phyloP scores from a whole-genome alignment of 1,139 yeast species.

The Debaryomyces robertsiae region DNA sequence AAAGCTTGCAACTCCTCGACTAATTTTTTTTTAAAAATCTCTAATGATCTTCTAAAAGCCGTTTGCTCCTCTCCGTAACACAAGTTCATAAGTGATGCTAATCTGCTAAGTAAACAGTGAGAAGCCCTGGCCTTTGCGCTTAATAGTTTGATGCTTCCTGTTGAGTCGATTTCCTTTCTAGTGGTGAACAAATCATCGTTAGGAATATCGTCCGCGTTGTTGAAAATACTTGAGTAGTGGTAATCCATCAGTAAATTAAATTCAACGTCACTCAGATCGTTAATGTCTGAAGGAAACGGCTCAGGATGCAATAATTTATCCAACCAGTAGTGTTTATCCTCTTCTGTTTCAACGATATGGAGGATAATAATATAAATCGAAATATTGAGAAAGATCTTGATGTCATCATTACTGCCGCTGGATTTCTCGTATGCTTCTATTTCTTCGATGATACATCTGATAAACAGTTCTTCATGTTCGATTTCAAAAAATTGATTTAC shows the following conservation, averaged over 20 bases:
- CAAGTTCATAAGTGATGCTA: not conserved
- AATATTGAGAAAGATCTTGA: slow-evolving; percentile 31
- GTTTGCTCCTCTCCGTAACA: slow-evolving; percentile 2
- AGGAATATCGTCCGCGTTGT: slow-evolving; percentile 16
- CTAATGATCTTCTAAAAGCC: slow-evolving; percentile 5
- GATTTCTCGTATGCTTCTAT: slow-evolving; percentile 21
- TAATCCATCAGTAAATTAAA: slow-evolving; percentile 19
- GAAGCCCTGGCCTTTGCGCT: slow-evolving; percentile 2
- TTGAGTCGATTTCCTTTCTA: not conserved
- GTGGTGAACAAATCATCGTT: slow-evolving; percentile 10
- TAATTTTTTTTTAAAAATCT: slow-evolving; percentile 8
- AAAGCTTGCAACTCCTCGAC: slow-evolving; percentile 9
- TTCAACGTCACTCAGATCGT: not conserved
- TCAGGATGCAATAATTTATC: slow-evolving; percentile 12
- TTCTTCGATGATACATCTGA: slow-evolving; percentile 21
- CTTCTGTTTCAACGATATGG: slow-evolving; percentile 19
- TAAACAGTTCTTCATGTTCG: slow-evolving; percentile 15
- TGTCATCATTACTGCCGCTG: slow-evolving; percentile 27
- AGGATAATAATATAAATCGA: slow-evolving; percentile 25
- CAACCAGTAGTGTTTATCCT: slow-evolving; percentile 31
- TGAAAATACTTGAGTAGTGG: slow-evolving; percentile 25
- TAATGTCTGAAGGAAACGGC: not conserved
- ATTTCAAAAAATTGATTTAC: slow-evolving; percentile 10
- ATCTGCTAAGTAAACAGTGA: slow-evolving; percentile 4
- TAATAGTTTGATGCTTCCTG: slow-evolving; percentile 2